Evolutionary conservation across 208 protist species (phyloP), one percentile per base, ranked within the genome.

Genomic region (Acanthamoeba royreba): DNA sequence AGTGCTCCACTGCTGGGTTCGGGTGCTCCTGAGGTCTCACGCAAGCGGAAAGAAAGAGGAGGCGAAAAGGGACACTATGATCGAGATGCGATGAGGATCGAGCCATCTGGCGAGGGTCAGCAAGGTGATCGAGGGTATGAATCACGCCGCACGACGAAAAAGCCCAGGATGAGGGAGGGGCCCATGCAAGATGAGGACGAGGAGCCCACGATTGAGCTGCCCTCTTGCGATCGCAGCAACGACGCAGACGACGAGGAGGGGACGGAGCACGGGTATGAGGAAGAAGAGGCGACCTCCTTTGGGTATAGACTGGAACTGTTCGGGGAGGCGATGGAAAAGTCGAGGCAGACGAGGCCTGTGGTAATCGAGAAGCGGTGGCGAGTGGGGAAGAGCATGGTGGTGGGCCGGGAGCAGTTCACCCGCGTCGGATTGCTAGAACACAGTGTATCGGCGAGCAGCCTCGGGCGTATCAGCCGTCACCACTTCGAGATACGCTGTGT

Each of bases 401-500:
- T 83, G 13, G 72, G 72, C 5, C 72, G 72, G 11, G 72, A 83
- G 43, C 72, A 53, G 38, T 83, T 83, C 33, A 38, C 35, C n/a
- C 2, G 45, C 31, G 4, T 45, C 66, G 2, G 13, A 19, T 25
- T 25, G 58, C 58, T 69, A n/a, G 22, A 19, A 8, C 8, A 25
- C 19, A n/a, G 43, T 4, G 42, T 28, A 4, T 3, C n/a, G 40
- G 22, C 38, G 9, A 22, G 4, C 4, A 31, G 28, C 31, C 72
- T 83, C 7, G 72, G 52, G 22, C 72, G 72, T 7, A 83, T 83
- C 72, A 83, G 72, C 43, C 72, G 72, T 33, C 42, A 83, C 17
- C 72, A 83, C 72, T 83, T 83, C 52, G 42, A 46, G 42, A 83
- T 83, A 19, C 72, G 72, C 38, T 83, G 72, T n/a, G n/a, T n/a